Conservation (phyloP, 768 basidiomycete genomes). For the Gyrodon lividus region DNA sequence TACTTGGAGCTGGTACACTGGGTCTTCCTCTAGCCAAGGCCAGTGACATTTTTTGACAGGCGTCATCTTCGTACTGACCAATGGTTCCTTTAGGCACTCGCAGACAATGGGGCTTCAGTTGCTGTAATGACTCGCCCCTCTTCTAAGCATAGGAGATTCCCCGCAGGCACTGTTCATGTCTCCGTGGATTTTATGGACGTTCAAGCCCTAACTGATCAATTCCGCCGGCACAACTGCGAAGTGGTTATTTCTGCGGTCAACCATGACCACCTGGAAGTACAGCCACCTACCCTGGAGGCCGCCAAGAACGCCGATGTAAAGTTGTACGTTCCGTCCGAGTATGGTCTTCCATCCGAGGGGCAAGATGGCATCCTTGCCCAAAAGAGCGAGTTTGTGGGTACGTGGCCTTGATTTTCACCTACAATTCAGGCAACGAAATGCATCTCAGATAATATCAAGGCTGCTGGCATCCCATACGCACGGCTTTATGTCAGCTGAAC, state of each 20-base stretch:
- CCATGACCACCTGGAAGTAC: conserved; percentile 15
- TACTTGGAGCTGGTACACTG: conserved; percentile 20
- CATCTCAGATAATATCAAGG: conserved; percentile 11
- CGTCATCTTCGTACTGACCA: background rate
- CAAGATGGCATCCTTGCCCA: conserved; percentile 18
- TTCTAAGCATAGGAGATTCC: conserved; percentile 7
- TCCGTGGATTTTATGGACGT: conserved; percentile 13
- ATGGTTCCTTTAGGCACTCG: conserved; percentile 7
- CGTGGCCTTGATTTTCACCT: background rate
- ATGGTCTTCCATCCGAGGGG: conserved; percentile 16
- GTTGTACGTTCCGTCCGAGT: conserved; percentile 33
- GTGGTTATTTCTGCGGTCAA: conserved; percentile 30
- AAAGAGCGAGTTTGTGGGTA: conserved; percentile 20
- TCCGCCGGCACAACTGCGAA: conserved; percentile 20
- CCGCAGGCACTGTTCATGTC: conserved; percentile 7
- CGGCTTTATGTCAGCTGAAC: conserved; percentile 21
- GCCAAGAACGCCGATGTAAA: conserved; percentile 30
- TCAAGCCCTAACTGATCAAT: conserved; percentile 7
- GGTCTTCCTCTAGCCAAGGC: conserved; percentile 14
- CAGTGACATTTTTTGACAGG: background rate
- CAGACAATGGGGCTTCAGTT: conserved; percentile 11
- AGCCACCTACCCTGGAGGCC: conserved; percentile 27
- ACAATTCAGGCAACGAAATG: background rate
- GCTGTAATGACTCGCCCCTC: conserved; percentile 15
- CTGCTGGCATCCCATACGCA: conserved; percentile 15